Evolutionary conservation across 768 basidiomycete species (phyloP).

Genomic region (Xanthoconium stramineum): DNA sequence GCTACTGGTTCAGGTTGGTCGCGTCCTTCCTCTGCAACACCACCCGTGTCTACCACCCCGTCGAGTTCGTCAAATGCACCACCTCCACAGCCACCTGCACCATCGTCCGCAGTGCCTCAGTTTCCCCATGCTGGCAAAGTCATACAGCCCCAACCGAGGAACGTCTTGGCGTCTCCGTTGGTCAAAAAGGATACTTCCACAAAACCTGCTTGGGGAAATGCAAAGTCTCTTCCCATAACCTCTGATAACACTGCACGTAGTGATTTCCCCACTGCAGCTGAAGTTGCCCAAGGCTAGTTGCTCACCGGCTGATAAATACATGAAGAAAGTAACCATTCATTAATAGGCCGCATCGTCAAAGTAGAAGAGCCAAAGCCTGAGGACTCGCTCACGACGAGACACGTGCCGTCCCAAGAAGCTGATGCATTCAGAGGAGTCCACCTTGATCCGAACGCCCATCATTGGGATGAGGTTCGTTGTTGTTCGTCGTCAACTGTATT

Average conservation of each 20-base stretch:
- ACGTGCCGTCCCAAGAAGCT: constrained; percentile 75
- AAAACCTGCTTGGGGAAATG: constrained; percentile 73
- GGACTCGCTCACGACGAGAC: constrained; percentile 47
- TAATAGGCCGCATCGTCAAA: constrained; percentile 20
- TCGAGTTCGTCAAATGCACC: constrained; percentile 41
- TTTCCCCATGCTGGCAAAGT: constrained; percentile 60
- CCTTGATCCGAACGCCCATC: constrained; percentile 88
- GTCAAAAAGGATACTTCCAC: constrained; percentile 30
- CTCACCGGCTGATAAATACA: neutral
- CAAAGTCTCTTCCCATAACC: constrained; percentile 37
- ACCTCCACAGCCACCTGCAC: constrained; percentile 44
- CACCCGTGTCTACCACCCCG: constrained; percentile 53
- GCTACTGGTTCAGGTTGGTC: constrained; percentile 72
- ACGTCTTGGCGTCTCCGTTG: constrained; percentile 34
- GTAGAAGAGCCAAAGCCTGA: constrained; percentile 44
- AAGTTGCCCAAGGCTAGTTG: constrained; percentile 79
- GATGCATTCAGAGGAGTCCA: constrained; percentile 95
- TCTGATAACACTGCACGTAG: constrained; percentile 43
- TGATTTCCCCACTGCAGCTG: constrained; percentile 97
- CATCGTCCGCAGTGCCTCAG: constrained; percentile 42
- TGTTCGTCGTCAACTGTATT: constrained; percentile 4
- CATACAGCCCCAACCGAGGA: constrained; percentile 60
- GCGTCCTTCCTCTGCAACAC: constrained; percentile 69
- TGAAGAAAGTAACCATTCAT: constrained; percentile 14
- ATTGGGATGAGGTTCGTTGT: constrained; percentile 92